Base-by-base conservation (phyloP, 2,329 filamentous ascomycete genomes). In the Ceratocystis harringtonii region DNA sequence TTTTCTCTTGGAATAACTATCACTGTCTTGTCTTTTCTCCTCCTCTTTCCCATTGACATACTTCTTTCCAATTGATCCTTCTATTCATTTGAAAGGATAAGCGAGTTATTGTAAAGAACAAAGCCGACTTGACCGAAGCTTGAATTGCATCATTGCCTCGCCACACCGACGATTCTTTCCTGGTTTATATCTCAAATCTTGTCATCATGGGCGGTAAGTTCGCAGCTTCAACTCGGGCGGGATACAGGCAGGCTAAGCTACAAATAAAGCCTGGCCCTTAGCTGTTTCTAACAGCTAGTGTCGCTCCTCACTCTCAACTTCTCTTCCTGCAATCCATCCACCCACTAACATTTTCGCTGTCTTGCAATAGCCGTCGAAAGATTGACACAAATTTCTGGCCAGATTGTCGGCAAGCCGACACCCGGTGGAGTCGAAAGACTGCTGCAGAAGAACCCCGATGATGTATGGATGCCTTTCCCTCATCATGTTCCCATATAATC, bases 371-470 rank as follows among this genome's bases (percentile, higher is more conserved):
- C 81, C 70, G 73, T 81, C 71, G 81, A 84, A 69, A 77, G 82
- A 76, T 76, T 84, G 68, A 77, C 79, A 63, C 82, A 85, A 71
- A 80, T 87, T 71, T 83, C 82, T 68, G 79, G 78, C 78, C 84
- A 87, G 78, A 76, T 87, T 72, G 80, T 82, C 69, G 79, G 79
- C 75, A 84, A 86, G 77, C 77, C 84, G 69, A 77, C 78, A 69
- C 75, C 78, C 62, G 76, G 77, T 68, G 76, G 77, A 68, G 78
- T 78, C 70, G 81, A 81, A 68, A 82, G 78, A 74, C 76, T 88
- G 60, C 78, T 87, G 55, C 77, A 86, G 74, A 87, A 88, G 78
- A 80, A 79, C 73, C 78, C 85, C 65, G 84, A 88, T 74, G 85
- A 88, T 79, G 84, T 86, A 77, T 63, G 78, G 70, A 45, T 19